Evolutionary conservation across 2,329 filamentous ascomycete species (phyloP), one percentile per base, ranked within the genome.

Genomic region (Dothistroma septosporum): DNA sequence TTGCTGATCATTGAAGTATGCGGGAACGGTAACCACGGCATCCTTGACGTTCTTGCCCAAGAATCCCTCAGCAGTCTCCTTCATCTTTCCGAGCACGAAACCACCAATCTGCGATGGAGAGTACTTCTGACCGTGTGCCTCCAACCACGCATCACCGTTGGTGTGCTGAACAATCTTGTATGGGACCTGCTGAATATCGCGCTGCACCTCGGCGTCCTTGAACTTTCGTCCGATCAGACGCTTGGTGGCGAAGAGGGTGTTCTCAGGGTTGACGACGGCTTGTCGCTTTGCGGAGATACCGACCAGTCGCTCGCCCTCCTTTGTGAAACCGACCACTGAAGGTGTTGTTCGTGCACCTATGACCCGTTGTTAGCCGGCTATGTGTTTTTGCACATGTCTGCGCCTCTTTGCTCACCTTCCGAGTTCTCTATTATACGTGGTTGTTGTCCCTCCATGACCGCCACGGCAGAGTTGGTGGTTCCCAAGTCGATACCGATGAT

Each of bases 401-500:
- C 58, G 48, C 31, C 59, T 66, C 62, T 62, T 28, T 53, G 64
- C 80, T 73, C 81, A 92, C 91, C 92, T 84, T 97, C 93, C 31
- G 92, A 83, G 85, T 97, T 97, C 81, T 97, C 93, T 77, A 97
- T 97, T 77, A 97, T 97, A 80, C 88, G 91, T 72, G 93, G 91
- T 60, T 85, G 80, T 84, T 96, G 96, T 80, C 93, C 94, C 84
- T 97, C 93, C 92, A 97, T 96, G 68, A 97, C 83, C 74, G 92
- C 93, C 64, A 97, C 93, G 60, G 93, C 93, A 63, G 93, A 97
- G 86, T 97, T 97, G 73, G 93, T 97, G 76, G 93, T 97, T 76
- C 93, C 93, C 74, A 97, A 82, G 85, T 97, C 93, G 77, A 97
- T 97, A 88, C 94, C 94, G 75, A 97, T 97, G 78, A 97, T 93